phyloP scores from a whole-genome alignment of 202 grass and related monocot genomes.

The Musa balbisiana region DNA sequence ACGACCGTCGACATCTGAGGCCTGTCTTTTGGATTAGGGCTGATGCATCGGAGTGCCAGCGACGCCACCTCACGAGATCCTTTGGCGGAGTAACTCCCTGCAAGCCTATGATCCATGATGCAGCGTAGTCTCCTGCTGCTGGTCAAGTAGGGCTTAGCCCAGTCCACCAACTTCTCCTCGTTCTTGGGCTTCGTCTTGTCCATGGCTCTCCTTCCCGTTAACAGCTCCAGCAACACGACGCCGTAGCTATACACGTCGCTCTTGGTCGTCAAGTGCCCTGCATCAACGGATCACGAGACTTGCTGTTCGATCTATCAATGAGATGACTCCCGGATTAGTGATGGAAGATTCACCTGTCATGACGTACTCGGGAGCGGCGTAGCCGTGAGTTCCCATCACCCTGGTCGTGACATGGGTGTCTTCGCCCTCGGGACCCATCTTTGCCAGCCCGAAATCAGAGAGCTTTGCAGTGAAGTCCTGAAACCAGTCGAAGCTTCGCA shows the following conservation, averaged over 20 bases:
- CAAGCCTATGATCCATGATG: conserved; percentile 69
- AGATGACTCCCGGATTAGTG: background rate
- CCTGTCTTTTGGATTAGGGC: conserved; percentile 53
- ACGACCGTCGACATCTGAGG: conserved; percentile 67
- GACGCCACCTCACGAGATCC: conserved; percentile 49
- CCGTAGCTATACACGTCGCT: conserved; percentile 92
- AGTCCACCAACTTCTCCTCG: conserved; percentile 87
- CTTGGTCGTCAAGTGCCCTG: conserved; percentile 70
- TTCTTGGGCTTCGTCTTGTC: conserved; percentile 53
- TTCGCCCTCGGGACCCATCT: conserved; percentile 76
- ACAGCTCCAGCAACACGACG: conserved; percentile 63
- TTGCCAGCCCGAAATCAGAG: conserved; percentile 87
- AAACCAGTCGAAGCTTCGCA: background rate
- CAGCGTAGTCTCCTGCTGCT: conserved; percentile 44
- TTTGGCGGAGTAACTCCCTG: conserved; percentile 50
- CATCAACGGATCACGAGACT: background rate
- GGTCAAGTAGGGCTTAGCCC: conserved; percentile 43
- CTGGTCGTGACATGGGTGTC: conserved; percentile 86
- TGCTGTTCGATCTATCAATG: too few species aligned
- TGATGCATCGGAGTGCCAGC: conserved; percentile 58
- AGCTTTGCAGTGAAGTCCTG: conserved; percentile 84
- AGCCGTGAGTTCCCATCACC: conserved; percentile 93
- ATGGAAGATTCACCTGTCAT: conserved; percentile 55
- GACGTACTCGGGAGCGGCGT: conserved; percentile 95
- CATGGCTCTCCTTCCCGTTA: conserved; percentile 51